A percentile compares a stretch with the other conserved stretches of the same genome.
Conservation (phyloP, 306 rosid genomes). For the Quercus parvula region DNA sequence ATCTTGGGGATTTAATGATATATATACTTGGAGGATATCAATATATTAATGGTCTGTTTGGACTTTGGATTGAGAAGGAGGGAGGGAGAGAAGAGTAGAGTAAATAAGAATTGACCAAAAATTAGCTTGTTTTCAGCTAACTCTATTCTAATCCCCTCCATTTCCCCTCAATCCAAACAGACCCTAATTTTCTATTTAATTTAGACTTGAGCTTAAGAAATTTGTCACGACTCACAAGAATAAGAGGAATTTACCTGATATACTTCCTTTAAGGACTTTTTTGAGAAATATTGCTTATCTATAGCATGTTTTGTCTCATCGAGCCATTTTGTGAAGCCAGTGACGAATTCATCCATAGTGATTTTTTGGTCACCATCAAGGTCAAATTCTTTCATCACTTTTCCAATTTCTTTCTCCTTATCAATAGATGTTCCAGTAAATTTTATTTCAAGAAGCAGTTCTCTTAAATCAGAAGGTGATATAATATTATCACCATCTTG, state of each 20-base stretch:
- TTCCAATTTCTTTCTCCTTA: constrained; percentile 36
- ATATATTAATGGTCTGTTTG: too few species aligned
- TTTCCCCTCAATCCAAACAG: too few species aligned
- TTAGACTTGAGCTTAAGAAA: too few species aligned
- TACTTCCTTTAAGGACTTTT: constrained; percentile 36
- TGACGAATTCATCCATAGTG: constrained; percentile 51
- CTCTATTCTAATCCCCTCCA: accelerated
- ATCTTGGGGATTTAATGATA: too few species aligned
- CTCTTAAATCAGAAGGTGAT: constrained; percentile 36
- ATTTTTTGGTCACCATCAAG: constrained; percentile 43
- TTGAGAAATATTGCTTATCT: constrained; percentile 35
- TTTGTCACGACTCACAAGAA: too few species aligned
- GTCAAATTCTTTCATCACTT: constrained; percentile 47
- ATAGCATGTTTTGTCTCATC: constrained; percentile 42
- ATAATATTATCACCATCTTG: constrained; percentile 34
- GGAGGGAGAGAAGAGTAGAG: too few species aligned
- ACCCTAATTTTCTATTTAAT: too few species aligned
- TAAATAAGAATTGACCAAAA: too few species aligned
- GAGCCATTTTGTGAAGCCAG: constrained; percentile 49
- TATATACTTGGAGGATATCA: too few species aligned
- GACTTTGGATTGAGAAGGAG: too few species aligned
- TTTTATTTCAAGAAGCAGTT: constrained; percentile 33
- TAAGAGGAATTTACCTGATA: constrained; percentile 22
- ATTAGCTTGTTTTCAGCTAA: too few species aligned
- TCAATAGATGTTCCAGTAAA: constrained; percentile 19